A percentile compares a stretch with the other conserved stretches of the same genome.
phyloP scores from a whole-genome alignment of 2,329 filamentous ascomycete species.

The Neonectria neomacrospora region DNA sequence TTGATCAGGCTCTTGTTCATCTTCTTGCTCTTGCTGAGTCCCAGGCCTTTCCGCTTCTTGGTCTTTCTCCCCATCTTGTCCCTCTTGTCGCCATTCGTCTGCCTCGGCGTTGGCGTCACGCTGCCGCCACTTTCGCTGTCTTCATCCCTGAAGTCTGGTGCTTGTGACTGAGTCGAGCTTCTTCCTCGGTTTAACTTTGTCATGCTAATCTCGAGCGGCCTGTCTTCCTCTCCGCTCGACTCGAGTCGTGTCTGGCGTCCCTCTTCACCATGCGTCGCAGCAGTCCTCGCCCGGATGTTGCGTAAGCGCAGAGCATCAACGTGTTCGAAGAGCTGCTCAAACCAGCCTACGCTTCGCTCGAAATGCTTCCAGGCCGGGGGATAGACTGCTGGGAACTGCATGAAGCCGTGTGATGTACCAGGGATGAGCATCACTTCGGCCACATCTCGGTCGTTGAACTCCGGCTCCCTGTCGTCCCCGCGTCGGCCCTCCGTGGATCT shows the following conservation, averaged over 20 bases:
- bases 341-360: conserved; percentile 81
- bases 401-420: conserved; percentile 91
- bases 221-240: conserved; percentile 82
- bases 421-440: conserved; percentile 85
- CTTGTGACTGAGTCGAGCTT: conserved; percentile 38
- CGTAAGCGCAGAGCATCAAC: conserved; percentile 56
- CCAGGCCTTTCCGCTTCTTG: conserved; percentile 44
- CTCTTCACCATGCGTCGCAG: conserved; percentile 38
- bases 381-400: conserved; percentile 90
- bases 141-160: conserved; percentile 30
- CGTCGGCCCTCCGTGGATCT: conserved; percentile 22
- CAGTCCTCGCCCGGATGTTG: conserved; percentile 31
- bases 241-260: conserved; percentile 57
- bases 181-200: conserved; percentile 56
- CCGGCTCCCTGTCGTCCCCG: conserved; percentile 38
- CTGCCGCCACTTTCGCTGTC: conserved; percentile 33
- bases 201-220: conserved; percentile 83
- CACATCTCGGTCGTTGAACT: conserved; percentile 56
- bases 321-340: conserved; percentile 76
- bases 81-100: conserved; percentile 42
- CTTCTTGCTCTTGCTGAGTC: conserved; percentile 51
- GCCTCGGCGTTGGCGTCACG: conserved; percentile 30
- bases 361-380: conserved; percentile 92
- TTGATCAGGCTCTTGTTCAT: conserved; percentile 62
- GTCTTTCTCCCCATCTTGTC: conserved; percentile 38